Evolutionary conservation across 345 rosid species (phyloP).

Genomic region (Sapria himalayana): DNA sequence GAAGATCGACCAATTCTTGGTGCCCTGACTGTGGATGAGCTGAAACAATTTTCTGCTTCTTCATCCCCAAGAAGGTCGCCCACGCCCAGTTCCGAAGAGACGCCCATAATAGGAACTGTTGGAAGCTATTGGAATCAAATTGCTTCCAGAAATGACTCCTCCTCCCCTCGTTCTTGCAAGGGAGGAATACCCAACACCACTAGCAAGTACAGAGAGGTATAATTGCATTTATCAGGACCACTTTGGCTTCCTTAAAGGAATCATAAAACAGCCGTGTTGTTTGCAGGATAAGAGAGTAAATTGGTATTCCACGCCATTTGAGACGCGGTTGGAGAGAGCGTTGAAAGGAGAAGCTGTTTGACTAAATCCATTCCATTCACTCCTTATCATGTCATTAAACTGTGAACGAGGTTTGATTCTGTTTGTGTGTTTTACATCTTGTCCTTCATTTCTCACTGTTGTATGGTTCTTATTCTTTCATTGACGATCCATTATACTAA

Average conservation of each 20-base stretch:
- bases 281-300: conserved; percentile 81
- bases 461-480: too few relatives aligned
- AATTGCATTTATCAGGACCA: too few relatives aligned
- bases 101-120: conserved; percentile 67
- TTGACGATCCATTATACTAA: too few relatives aligned
- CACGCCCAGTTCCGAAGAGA: conserved; percentile 55
- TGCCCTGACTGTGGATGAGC: conserved; percentile 66
- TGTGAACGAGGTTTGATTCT: too few relatives aligned
- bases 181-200: conserved; percentile 87
- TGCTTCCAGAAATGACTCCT: conserved; percentile 14
- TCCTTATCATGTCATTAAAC: too few relatives aligned
- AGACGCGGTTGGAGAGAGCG: conserved; percentile 85
- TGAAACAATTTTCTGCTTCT: conserved; percentile 49
- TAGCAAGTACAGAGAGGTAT: conserved; percentile 92
- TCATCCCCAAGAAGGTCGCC: conserved; percentile 73
- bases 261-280: too few relatives aligned
- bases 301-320: conserved; percentile 89
- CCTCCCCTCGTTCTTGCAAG: conserved; percentile 41
- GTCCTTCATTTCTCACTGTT: too few relatives aligned
- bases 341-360: conserved; percentile 22
- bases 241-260: too few relatives aligned
- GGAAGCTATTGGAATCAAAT: conserved; percentile 58
- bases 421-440: too few relatives aligned
- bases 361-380: neutral
- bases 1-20: conserved; percentile 84